Base-by-base conservation (phyloP, 768 basidiomycete species). In the Suillus decipiens region DNA sequence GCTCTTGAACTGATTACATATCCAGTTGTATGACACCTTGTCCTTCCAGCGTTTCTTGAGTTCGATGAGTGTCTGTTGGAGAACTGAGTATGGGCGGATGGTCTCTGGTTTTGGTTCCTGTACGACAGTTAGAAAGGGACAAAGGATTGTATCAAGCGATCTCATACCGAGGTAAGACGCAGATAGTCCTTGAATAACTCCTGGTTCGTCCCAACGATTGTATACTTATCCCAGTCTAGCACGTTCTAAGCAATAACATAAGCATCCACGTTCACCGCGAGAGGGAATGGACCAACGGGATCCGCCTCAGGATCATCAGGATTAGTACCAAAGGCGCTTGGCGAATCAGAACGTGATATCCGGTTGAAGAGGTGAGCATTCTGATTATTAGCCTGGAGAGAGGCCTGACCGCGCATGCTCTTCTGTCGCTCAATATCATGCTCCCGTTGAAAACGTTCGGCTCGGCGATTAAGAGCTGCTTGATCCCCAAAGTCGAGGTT, bases 1-100 rank as follows among this genome's bases (percentile, higher is more conserved):
- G 74, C 92, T 95, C 82, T 99, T 99, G 80, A 99, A 94, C 76
- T 99, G 97, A 71, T 92, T 97, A 73, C 96, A 95, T 72, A 98
- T 93, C 89, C 94, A 99, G 62, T 84, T 78, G 71, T 98, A 97
- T 0, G 81, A 76, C 39, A 75, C 71, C 67, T 91, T 92, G 67
- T 90, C 84, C 69, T 87, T 84, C 95, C 96, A 99, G 63, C 89
- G 89, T 60, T 82, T 83, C 78, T 97, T 99, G 57, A 99, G 83
- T 69, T 95, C 89, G 51, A 83, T 76, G 53, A 99, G 83, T 9
- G 97, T 97, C 76, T 89, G 85, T 75, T 91, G 86, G 37, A 99
- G 84, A 41, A 99, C 80, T 60, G 82, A 74, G 67, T 93, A 89
- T 33, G 97, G 97, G 50, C 97, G 89, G 69, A 99, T 96, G 71